phyloP scores from a whole-genome alignment of 306 rosid species.

The Quercus bicolor region DNA sequence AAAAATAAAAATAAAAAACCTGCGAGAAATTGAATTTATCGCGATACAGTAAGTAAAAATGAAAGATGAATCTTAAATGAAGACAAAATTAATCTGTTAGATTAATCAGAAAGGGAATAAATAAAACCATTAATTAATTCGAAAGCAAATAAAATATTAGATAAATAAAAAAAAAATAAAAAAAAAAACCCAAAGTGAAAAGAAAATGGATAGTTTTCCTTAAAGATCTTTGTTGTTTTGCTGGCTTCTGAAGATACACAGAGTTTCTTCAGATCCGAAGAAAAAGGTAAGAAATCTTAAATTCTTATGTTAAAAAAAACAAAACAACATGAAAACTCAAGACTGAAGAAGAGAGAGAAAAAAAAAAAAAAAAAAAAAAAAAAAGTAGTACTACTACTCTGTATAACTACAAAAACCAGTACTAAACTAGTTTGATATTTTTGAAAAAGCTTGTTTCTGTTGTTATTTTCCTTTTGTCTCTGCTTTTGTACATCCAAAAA shows the following conservation, averaged over 20 bases:
- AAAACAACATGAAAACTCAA: neutral
- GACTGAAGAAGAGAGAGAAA: too few species aligned
- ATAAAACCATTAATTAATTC: conserved; percentile 3
- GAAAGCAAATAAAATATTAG: neutral
- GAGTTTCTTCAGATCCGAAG: conserved; percentile 55
- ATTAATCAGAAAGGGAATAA: conserved; percentile 18
- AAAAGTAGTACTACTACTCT: neutral
- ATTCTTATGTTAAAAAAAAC: neutral
- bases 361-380: neutral
- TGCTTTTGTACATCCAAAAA: conserved; percentile 50
- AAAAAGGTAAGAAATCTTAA: conserved; percentile 29
- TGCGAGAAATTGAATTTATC: conserved; percentile 12
- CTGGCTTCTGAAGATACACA: conserved; percentile 36
- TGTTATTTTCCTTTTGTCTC: conserved; percentile 27
- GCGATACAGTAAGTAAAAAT: neutral
- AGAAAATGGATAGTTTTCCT: conserved; percentile 26
- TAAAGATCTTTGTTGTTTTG: conserved; percentile 44
- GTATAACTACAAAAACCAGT: neutral
- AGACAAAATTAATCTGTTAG: neutral
- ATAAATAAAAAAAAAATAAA: neutral
- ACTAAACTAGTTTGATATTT: neutral
- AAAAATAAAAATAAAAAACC: neutral
- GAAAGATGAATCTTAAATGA: neutral
- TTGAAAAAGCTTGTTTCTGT: neutral
- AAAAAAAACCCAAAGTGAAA: neutral